Conservation (phyloP, 768 basidiomycete species). For the Amanita thiersii region DNA sequence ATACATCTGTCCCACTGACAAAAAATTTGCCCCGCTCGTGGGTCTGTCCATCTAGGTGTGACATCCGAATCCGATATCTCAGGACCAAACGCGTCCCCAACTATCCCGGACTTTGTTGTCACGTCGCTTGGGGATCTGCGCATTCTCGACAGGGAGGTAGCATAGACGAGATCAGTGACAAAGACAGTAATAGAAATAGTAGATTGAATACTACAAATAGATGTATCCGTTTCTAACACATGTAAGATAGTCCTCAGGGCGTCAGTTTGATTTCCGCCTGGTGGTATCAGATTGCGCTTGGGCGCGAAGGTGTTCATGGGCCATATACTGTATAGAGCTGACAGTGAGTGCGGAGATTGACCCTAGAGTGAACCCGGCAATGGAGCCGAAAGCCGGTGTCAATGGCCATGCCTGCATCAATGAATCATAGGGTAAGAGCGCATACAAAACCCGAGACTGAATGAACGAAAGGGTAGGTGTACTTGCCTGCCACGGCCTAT, state of each 20-base stretch:
- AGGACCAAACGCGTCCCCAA: constrained; percentile 59
- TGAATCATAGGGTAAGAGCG: constrained; percentile 9
- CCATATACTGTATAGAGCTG: constrained; percentile 29
- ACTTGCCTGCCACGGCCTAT: constrained; percentile 91
- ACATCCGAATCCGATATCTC: constrained; percentile 67
- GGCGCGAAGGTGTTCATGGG: constrained; percentile 17
- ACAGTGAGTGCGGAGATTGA: constrained; percentile 46
- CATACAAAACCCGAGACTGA: no score
- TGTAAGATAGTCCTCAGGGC: constrained; percentile 6
- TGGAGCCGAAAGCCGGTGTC: constrained; percentile 64
- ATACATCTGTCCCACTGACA: no score
- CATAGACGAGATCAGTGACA: constrained; percentile 9
- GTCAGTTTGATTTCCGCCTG: constrained; percentile 2
- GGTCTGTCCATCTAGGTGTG: constrained; percentile 46
- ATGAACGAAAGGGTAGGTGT: constrained; percentile 1
- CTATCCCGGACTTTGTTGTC: constrained; percentile 78
- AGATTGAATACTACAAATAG: not conserved
- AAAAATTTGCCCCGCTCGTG: no score
- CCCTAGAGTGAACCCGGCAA: constrained; percentile 58
- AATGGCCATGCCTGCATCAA: constrained; percentile 69
- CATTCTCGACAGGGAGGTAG: constrained; percentile 18
- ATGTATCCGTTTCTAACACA: not conserved
- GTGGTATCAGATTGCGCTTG: no score
- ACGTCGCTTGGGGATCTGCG: constrained; percentile 77
- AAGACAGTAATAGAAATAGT: not conserved